phyloP scores from a whole-genome alignment of 305 asterid genomes.

The Nicotiana rustica region DNA sequence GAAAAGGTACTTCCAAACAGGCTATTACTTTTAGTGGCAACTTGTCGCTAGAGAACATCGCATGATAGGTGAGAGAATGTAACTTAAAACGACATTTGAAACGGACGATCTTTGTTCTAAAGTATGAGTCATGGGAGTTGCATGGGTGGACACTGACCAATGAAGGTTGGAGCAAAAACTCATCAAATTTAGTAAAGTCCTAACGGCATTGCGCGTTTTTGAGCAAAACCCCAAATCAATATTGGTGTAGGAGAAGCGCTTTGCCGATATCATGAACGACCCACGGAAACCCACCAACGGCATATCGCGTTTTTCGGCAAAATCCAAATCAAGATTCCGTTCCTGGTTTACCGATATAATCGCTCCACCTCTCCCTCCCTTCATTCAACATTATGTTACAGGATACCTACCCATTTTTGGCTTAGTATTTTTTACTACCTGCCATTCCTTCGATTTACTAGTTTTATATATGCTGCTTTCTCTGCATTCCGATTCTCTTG shows the following conservation, averaged over 20 bases:
- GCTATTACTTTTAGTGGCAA: too few species aligned
- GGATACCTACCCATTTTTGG: background rate
- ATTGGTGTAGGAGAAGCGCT: background rate
- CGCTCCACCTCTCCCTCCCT: conserved; percentile 3
- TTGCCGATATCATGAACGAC: background rate
- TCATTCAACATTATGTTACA: background rate
- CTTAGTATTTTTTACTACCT: background rate
- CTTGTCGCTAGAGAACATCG: too few species aligned
- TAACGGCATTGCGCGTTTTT: background rate
- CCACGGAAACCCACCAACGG: background rate
- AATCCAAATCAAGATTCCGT: conserved; percentile 5
- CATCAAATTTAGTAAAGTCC: background rate
- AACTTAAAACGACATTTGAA: background rate
- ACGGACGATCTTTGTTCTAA: background rate
- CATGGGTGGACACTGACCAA: too few species aligned
- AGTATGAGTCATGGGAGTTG: background rate
- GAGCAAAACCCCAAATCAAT: background rate
- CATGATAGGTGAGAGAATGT: background rate
- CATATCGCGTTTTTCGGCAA: conserved; percentile 4
- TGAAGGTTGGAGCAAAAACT: too few species aligned
- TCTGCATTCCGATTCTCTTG: conserved; percentile 11
- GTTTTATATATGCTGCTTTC: background rate
- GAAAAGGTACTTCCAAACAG: too few species aligned
- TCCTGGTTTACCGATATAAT: conserved; percentile 4
- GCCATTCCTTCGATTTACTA: background rate